Evolutionary conservation across 1,284 basidiomycete species (phyloP).

Genomic region (Pisolithus thermaeus): DNA sequence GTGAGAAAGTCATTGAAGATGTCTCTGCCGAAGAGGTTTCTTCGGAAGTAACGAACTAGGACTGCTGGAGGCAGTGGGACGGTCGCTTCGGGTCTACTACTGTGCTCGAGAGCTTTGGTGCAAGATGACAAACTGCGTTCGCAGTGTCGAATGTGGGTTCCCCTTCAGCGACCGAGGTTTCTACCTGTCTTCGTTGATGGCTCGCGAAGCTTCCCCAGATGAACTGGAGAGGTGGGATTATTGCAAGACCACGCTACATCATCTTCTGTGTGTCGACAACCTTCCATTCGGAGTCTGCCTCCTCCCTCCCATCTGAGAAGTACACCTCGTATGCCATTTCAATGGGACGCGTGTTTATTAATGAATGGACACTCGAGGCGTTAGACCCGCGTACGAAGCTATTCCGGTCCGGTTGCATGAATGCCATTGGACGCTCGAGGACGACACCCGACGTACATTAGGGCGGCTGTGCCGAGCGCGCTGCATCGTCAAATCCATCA

Average conservation of each 20-base stretch:
- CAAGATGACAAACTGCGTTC: constrained; percentile 68
- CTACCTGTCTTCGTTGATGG: constrained; percentile 72
- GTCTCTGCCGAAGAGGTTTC: constrained; percentile 90
- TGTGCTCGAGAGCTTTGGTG: constrained; percentile 78
- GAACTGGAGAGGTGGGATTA: constrained; percentile 24
- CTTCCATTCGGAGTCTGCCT: constrained; percentile 59
- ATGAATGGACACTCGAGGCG: constrained; percentile 96
- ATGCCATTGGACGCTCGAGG: too few species aligned
- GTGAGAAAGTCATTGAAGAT: constrained; percentile 91
- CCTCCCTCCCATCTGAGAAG: constrained; percentile 55
- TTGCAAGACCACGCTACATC: constrained; percentile 39
- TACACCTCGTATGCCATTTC: constrained; percentile 78
- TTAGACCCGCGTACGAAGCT: constrained; percentile 92
- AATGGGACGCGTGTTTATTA: constrained; percentile 79
- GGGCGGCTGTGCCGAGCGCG: constrained; percentile 9
- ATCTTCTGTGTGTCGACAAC: constrained; percentile 77
- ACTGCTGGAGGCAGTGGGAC: constrained; percentile 81
- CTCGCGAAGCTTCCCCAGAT: constrained; percentile 48
- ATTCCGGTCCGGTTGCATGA: too few species aligned
- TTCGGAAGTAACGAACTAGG: constrained; percentile 63
- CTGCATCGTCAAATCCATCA: constrained; percentile 10
- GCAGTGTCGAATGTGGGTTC: constrained; percentile 73
- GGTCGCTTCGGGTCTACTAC: constrained; percentile 69
- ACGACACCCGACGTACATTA: constrained; percentile 11
- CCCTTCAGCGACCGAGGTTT: constrained; percentile 91